phyloP scores from a whole-genome alignment of 2,329 filamentous ascomycete species.

The Cercospora nicotianae region DNA sequence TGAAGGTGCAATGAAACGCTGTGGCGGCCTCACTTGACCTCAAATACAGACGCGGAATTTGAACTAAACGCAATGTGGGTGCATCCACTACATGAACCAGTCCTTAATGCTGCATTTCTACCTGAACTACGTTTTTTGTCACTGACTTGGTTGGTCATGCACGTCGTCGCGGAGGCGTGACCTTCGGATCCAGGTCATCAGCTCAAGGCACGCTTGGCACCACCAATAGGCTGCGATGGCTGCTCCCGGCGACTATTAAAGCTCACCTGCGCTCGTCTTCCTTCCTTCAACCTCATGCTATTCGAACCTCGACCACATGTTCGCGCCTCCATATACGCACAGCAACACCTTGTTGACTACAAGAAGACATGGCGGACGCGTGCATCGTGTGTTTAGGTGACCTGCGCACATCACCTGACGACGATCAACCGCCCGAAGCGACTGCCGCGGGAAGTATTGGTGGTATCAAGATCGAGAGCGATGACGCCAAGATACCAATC shows the following conservation, averaged over 20 bases:
- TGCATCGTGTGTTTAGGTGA: conserved; percentile 73
- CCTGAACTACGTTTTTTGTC: not conserved
- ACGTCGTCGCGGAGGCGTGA: not conserved
- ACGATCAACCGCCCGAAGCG: conserved; percentile 45
- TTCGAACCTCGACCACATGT: conserved; percentile 22
- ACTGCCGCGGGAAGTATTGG: conserved; percentile 27
- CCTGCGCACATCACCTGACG: conserved; percentile 60
- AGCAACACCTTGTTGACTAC: conserved; percentile 12
- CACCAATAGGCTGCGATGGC: not conserved
- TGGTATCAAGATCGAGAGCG: conserved; percentile 24
- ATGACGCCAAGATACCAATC: conserved; percentile 30
- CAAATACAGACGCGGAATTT: not conserved
- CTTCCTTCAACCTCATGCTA: conserved; percentile 19
- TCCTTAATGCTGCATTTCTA: not conserved
- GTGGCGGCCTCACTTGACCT: conserved; percentile 2
- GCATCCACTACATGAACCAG: not conserved
- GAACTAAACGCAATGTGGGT: not conserved
- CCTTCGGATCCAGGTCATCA: not conserved
- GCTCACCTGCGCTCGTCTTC: conserved; percentile 15
- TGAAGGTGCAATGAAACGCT: not conserved
- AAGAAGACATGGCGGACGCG: conserved; percentile 59
- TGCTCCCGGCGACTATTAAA: not conserved
- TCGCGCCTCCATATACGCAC: conserved; percentile 14
- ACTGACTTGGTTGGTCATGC: conserved; percentile 1
- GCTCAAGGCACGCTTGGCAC: conserved; percentile 1